Conservation (phyloP, 1,139 yeast genomes). For the Kodamaea plutei region DNA sequence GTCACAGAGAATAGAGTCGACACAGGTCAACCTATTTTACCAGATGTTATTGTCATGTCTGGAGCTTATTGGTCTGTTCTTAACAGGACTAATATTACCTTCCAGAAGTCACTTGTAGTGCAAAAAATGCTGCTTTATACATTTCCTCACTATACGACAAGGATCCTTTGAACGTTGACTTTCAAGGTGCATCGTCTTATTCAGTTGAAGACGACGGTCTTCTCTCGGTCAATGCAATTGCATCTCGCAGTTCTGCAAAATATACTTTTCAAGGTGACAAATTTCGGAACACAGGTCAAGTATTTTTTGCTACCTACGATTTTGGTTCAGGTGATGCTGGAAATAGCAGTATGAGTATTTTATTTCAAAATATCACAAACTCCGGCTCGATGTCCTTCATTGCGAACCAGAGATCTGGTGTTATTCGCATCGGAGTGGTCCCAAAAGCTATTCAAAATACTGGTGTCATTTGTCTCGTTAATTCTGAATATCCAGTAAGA, state of each 20-base stretch:
- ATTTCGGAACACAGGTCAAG: conserved; percentile 26
- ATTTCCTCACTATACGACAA: conserved; percentile 12
- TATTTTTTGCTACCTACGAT: conserved; percentile 28
- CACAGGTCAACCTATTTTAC: conserved; percentile 3
- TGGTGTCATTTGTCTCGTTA: conserved; percentile 15
- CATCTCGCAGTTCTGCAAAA: conserved; percentile 14
- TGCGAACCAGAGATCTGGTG: conserved; percentile 19
- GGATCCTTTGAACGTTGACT: conserved; percentile 9
- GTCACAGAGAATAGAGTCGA: conserved; percentile 3
- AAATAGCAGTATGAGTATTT: conserved; percentile 17
- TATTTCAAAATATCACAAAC: conserved; percentile 22
- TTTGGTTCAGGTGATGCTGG: conserved; percentile 21
- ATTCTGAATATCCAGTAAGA: conserved; percentile 11
- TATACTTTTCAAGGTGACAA: conserved; percentile 18
- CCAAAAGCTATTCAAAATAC: conserved; percentile 15
- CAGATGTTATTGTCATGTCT: conserved; percentile 21
- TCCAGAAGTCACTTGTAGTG: conserved; percentile 21
- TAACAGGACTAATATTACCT: conserved; percentile 22
- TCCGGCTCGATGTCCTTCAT: conserved; percentile 24
- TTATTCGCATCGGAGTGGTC: conserved; percentile 19
- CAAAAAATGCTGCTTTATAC: conserved; percentile 26
- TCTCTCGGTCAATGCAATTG: conserved; percentile 13
- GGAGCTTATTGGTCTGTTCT: conserved; percentile 34
- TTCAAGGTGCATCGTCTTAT: conserved; percentile 9
- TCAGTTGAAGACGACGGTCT: conserved; percentile 12